phyloP scores from a whole-genome alignment of 768 basidiomycete genomes.

The Pleurotus pulmonarius region DNA sequence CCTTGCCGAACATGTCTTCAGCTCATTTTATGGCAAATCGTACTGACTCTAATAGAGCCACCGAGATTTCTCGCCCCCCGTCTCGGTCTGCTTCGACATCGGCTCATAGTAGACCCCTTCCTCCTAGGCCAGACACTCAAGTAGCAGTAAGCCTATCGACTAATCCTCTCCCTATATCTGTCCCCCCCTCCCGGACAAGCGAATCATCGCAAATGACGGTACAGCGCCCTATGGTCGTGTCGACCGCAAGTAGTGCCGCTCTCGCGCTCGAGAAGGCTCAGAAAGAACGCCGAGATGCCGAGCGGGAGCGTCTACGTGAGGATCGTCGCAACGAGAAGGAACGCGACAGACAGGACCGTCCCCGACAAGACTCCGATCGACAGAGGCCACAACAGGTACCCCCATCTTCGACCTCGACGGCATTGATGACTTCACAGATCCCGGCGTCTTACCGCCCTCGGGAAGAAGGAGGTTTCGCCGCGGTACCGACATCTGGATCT shows the following conservation, averaged over 20 bases:
- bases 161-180: slow-evolving; percentile 10
- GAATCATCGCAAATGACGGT: slow-evolving; percentile 6
- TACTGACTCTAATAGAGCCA: slow-evolving; percentile 9
- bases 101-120: slow-evolving; percentile 10
- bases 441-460: neutral
- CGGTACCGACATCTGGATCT: slow-evolving; percentile 1
- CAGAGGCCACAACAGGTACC: neutral
- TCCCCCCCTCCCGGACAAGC: slow-evolving; percentile 13
- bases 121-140: slow-evolving; percentile 12
- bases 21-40: slow-evolving; percentile 19
- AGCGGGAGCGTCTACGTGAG: slow-evolving; percentile 28
- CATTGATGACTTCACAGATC: slow-evolving; percentile 9
- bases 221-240: slow-evolving; percentile 24
- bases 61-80: slow-evolving; percentile 17
- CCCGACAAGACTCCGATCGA: neutral
- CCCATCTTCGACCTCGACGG: neutral
- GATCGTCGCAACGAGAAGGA: slow-evolving; percentile 10
- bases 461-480: neutral
- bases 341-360: neutral
- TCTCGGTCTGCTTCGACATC: slow-evolving; percentile 14
- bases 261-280: slow-evolving; percentile 45
- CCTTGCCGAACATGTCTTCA: slow-evolving; percentile 36
- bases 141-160: slow-evolving; percentile 7
- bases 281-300: slow-evolving; percentile 25
- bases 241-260: slow-evolving; percentile 51